Evolutionary conservation across 495 filamentous ascomycete genomes (phyloP), one percentile per base, ranked within the genome.

Genomic region (Niebla homalea): DNA sequence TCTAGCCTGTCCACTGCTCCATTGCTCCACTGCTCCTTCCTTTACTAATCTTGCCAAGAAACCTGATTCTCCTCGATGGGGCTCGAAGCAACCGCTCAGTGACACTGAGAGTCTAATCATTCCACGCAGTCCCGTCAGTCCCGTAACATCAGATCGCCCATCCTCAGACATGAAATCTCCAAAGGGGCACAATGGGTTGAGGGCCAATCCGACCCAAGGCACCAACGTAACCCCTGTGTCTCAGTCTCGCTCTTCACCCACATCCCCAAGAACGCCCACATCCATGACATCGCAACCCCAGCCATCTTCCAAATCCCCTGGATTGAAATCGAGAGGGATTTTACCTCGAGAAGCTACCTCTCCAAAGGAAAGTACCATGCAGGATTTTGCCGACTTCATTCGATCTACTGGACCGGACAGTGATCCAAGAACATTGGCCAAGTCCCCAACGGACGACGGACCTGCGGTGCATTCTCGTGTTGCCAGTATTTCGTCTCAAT

Each of bases 331-430:
- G 22, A 51, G 15, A 15, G 45, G 45, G 18, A 45, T 26, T 20
- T 22, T 45, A 48, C 39, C 50, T 25, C 49, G 49, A 25, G 54
- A 57, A 25, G 26, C 54, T 18, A 45, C 36, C 36, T 37, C 45
- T 2, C 43, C 39, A 35, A 67, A 75, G 22, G 66, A 72, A 5
- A 79, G 84, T 41, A 83, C 84, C 0, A 73, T 83, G 23, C 70
- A 74, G 26, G 87, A 93, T 46, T 83, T 94, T 62, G 85, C 87
- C 16, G 84, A 94, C 44, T 94, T 93, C 56, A 81, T 90, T 60
- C 81, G 84, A 51, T 81, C 83, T 12, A 87, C 87, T 20, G 86
- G 84, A n/a, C 86, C 89, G 5, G 58, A 67, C 43, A 65, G 64
- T 21, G 67, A 64, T 8, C 62, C 52, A 38, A 51, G 47, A 38